Evolutionary conservation across 2,329 filamentous ascomycete genomes (phyloP), one percentile per base, ranked within the genome.

Genomic region (Tetracladium maxilliforme): DNA sequence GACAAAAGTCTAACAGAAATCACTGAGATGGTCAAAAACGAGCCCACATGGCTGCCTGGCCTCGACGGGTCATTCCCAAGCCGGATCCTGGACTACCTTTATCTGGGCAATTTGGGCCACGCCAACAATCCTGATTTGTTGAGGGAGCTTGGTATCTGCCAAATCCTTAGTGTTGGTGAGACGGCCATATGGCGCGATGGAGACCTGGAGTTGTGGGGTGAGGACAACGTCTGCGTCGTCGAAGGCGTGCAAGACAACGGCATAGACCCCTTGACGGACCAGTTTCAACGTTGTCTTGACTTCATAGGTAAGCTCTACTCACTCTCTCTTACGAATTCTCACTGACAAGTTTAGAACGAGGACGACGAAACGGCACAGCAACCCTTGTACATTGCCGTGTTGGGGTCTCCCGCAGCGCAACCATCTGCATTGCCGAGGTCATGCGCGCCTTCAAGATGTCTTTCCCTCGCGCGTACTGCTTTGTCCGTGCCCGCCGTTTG

Each of bases 391-490:
- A 98, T 48, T 98, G 90, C 47, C 77, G 90, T 11, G 90, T 98
- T 6, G 90, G 90, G 23, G 90, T 98, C 27, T 94, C 86, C 25
- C 71, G 90, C 25, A 93, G 83, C 33, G 90, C 90, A 9, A 98
- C 87, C 3, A 94, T 98, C 33, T 95, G 90, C 47, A 98, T 98
- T 41, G 90, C 90, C n/a, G 86, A 95, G 50, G 83, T 95, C 18
- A 98, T 98, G 90, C 73, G 76, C 18, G 63, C 76, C 14, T 52
- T 83, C 39, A 63, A 70, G 13, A 55, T 94, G 35, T 90, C 83
- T 1, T 87, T 95, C 40, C 84, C 90, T 9, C 69, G 81, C 28
- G 90, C 90, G 30, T 98, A 98, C 51, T 95, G 90, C 49, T 95
- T 87, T 48, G 90, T 98, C 19, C 75, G 90, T 16, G 90, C 90